Conservation (phyloP, 345 rosid species). For the Lepidium didymum region DNA sequence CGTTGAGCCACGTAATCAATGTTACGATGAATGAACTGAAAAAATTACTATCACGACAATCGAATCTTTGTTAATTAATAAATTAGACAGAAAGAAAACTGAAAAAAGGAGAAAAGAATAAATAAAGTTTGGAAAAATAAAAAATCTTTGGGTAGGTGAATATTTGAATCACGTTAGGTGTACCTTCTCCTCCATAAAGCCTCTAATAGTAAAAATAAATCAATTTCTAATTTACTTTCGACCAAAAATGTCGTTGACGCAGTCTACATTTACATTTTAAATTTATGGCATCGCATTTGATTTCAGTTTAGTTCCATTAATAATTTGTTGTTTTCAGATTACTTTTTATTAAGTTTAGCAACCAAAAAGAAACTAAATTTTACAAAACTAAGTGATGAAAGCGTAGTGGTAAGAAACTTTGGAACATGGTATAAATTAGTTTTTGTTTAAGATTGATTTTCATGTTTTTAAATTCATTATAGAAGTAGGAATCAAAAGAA, state of each 20-base stretch:
- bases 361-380: too few relatives aligned
- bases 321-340: too few relatives aligned
- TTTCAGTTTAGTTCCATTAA: too few relatives aligned
- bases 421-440: too few relatives aligned
- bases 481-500: too few relatives aligned
- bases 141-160: not conserved
- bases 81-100: not conserved
- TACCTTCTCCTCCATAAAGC: not conserved
- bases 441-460: too few relatives aligned
- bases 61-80: not conserved
- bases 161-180: constrained; percentile 3
- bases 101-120: not conserved
- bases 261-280: not conserved
- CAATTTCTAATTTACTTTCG: not conserved
- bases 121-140: not conserved
- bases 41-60: not conserved
- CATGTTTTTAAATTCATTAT: too few relatives aligned
- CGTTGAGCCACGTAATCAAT: constrained; percentile 5
- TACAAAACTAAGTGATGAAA: too few relatives aligned
- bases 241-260: not conserved
- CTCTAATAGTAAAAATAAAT: not conserved
- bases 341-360: too few relatives aligned
- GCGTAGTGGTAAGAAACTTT: too few relatives aligned
- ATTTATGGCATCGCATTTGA: too few relatives aligned
- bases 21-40: not conserved